These are phyloP conservation scores for Escovopsis sp. DNA, from an alignment of 2,329 filamentous ascomycete genomes.

Conservation along the genomic window DNA sequence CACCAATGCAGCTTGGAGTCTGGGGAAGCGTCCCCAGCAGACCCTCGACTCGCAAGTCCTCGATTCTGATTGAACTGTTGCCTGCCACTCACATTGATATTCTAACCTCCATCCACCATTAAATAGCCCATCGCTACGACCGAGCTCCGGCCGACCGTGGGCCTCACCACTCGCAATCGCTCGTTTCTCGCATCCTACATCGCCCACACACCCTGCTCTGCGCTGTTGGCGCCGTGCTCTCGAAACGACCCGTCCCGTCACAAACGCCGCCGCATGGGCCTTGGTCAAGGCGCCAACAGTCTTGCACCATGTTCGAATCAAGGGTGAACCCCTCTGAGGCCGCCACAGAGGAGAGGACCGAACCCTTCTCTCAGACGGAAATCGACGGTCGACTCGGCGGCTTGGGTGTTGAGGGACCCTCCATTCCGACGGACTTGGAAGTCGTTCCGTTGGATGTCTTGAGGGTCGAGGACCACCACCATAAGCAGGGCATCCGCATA, in stretches of 20 bases:
- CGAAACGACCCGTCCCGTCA: constrained; percentile 1
- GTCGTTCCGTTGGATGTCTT: constrained; percentile 40
- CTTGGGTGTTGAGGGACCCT: constrained; percentile 29
- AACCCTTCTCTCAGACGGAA: constrained; percentile 43
- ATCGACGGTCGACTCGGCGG: constrained; percentile 33
- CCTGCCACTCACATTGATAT: too few relatives aligned
- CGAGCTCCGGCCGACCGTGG: background rate
- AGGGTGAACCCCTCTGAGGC: constrained; percentile 22
- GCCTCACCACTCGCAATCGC: constrained; percentile 2
- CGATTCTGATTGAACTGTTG: too few relatives aligned
- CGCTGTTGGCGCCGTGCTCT: constrained; percentile 1
- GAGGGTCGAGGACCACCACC: constrained; percentile 34
- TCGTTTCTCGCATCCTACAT: background rate
- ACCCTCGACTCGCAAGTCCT: too few relatives aligned
- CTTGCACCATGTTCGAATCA: constrained; percentile 30
- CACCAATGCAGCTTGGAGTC: too few relatives aligned
- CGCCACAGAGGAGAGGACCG: constrained; percentile 36
- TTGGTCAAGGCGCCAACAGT: constrained; percentile 7
- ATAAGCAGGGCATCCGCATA: constrained; percentile 41
- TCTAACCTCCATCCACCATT: too few relatives aligned
- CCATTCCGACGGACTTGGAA: constrained; percentile 23
- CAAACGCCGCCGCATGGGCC: constrained; percentile 10
- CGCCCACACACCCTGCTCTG: constrained; percentile 1
- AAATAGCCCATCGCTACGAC: background rate
- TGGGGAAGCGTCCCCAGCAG: too few relatives aligned